Evolutionary conservation across 768 basidiomycete genomes (phyloP).

Genomic region (Mycena belliarum): DNA sequence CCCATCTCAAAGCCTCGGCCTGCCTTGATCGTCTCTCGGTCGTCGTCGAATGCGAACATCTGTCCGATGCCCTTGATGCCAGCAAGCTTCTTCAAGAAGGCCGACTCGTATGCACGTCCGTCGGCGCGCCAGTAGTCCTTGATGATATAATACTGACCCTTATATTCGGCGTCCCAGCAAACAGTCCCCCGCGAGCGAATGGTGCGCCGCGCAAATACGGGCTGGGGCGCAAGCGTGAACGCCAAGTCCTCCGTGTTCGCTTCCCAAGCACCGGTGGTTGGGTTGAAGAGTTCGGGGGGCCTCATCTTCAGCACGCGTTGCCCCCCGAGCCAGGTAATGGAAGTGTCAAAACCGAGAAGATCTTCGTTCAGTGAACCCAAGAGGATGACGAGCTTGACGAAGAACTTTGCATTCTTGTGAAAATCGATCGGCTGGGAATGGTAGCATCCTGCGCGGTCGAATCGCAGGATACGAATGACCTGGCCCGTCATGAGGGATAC

Average conservation of each 20-base stretch:
- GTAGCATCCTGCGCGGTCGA: too few relatives aligned
- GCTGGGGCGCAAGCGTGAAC: not conserved
- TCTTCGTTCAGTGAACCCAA: conserved; percentile 19
- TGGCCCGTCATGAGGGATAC: too few relatives aligned
- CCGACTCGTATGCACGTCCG: too few relatives aligned
- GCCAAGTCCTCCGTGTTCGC: not conserved
- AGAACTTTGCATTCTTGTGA: too few relatives aligned
- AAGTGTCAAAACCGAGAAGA: conserved; percentile 26
- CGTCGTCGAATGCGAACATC: conserved; percentile 14
- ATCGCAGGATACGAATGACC: too few relatives aligned
- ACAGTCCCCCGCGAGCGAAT: conserved; percentile 25
- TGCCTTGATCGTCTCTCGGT: not conserved
- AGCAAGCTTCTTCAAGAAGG: too few relatives aligned
- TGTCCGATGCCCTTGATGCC: conserved; percentile 23
- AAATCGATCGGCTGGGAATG: too few relatives aligned
- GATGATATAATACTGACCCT: not conserved
- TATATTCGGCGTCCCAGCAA: conserved; percentile 24
- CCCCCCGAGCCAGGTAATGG: conserved; percentile 21
- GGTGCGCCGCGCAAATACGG: conserved; percentile 15
- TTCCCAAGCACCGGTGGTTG: not conserved
- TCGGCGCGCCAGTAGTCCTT: too few relatives aligned
- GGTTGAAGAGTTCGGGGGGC: not conserved
- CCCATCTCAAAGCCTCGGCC: not conserved
- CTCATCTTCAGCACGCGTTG: conserved; percentile 6
- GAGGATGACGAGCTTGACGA: too few relatives aligned